Evolutionary conservation across 495 filamentous ascomycete genomes (phyloP).

Genomic region (Neurospora sp.): DNA sequence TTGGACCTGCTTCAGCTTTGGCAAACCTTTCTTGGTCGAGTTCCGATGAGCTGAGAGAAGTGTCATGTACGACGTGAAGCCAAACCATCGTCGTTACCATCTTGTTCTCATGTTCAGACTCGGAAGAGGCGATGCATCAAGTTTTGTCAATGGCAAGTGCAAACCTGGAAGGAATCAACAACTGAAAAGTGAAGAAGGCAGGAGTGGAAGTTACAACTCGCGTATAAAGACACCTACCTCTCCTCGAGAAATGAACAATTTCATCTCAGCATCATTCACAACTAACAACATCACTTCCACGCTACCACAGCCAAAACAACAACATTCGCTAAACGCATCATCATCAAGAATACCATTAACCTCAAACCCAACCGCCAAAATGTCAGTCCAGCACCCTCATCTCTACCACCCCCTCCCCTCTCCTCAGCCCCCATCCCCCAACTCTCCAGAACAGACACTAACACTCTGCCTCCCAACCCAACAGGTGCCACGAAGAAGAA

Average conservation of each 20-base stretch:
- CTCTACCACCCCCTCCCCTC: too few relatives aligned
- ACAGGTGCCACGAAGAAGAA: neutral
- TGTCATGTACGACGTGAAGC: neutral
- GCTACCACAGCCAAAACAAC: neutral
- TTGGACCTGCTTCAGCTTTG: neutral
- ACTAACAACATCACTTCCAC: neutral
- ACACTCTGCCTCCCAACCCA: neutral
- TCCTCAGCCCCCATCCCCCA: neutral
- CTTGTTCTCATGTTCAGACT: neutral
- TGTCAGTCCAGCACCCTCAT: neutral
- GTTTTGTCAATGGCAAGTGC: neutral
- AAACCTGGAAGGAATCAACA: neutral
- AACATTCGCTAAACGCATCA: neutral
- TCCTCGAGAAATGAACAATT: neutral
- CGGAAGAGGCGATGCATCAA: neutral
- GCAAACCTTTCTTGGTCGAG: neutral
- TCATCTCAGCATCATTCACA: neutral
- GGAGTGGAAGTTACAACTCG: neutral
- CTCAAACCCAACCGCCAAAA: neutral
- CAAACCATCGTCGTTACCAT: neutral
- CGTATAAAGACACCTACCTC: neutral
- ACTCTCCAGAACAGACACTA: neutral
- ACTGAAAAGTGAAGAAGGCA: neutral
- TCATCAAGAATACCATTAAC: neutral
- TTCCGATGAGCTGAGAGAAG: neutral